A percentile compares a stretch with the other conserved stretches of the same genome.
Conservation (phyloP, 2,329 filamentous ascomycete species). For the Alternaria sp. region DNA sequence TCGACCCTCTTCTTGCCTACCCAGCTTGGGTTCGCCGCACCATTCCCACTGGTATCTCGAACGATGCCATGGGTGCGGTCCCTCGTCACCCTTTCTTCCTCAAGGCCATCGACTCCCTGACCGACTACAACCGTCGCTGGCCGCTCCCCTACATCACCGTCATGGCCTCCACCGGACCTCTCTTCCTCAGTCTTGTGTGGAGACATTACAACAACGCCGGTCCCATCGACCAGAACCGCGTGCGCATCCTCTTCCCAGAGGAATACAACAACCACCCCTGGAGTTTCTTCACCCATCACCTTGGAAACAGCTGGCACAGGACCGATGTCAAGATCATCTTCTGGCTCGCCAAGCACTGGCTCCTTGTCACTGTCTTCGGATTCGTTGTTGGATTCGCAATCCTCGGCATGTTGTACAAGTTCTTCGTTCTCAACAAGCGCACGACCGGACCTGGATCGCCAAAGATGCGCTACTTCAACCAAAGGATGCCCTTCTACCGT, state of each 20-base stretch:
- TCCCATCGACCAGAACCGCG: constrained; percentile 58
- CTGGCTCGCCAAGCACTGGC: constrained; percentile 65
- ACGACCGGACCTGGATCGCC: constrained; percentile 20
- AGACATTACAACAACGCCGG: constrained; percentile 70
- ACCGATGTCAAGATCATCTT: constrained; percentile 69
- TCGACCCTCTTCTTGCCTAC: constrained; percentile 72
- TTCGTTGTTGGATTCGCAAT: constrained; percentile 60
- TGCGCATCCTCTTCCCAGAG: constrained; percentile 72
- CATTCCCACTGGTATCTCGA: constrained; percentile 77
- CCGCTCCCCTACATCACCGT: constrained; percentile 75
- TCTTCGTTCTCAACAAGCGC: constrained; percentile 51
- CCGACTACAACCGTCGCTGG: constrained; percentile 73
- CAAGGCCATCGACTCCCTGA: constrained; percentile 70
- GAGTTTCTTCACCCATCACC: constrained; percentile 74
- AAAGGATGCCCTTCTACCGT: constrained; percentile 45
- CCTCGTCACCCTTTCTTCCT: constrained; percentile 78
- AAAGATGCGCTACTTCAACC: constrained; percentile 22
- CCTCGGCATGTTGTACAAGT: constrained; percentile 60
- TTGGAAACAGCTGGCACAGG: constrained; percentile 70
- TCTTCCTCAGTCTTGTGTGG: constrained; percentile 79
- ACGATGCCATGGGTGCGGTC: constrained; percentile 78
- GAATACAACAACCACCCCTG: constrained; percentile 72
- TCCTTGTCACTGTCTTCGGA: constrained; percentile 62
- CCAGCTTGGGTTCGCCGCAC: constrained; percentile 75
- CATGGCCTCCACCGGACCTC: constrained; percentile 78